Conservation (phyloP, 1,284 basidiomycete genomes). For the Irpex sp. region DNA sequence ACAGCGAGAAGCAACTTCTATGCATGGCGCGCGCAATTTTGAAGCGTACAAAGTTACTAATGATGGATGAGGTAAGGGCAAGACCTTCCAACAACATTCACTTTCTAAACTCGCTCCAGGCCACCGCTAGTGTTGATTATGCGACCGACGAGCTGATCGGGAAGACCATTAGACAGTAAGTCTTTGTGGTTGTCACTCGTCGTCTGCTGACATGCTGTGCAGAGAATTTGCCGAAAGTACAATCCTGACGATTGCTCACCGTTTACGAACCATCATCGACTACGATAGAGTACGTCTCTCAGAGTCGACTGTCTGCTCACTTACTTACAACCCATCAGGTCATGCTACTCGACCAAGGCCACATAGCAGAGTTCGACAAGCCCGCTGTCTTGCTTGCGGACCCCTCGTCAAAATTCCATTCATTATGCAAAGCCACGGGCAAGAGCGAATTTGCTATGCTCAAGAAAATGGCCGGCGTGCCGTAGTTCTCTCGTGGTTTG, state of each 20-base stretch:
- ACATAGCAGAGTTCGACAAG: conserved; percentile 80
- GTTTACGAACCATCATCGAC: conserved; percentile 62
- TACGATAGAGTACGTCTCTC: conserved; percentile 45
- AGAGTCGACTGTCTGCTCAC: no score
- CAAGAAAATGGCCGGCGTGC: conserved; percentile 58
- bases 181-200: conserved; percentile 13
- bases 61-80: conserved; percentile 76
- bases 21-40: conserved; percentile 85
- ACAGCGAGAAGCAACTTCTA: conserved; percentile 76
- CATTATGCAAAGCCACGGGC: conserved; percentile 81
- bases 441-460: conserved; percentile 75
- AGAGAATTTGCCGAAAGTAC: conserved; percentile 57
- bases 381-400: conserved; percentile 69
- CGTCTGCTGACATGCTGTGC: conserved; percentile 20
- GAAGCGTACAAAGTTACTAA: conserved; percentile 68
- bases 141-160: conserved; percentile 75
- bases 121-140: conserved; percentile 70
- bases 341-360: conserved; percentile 86
- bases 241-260: conserved; percentile 59
- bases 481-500: neutral
- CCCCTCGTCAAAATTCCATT: conserved; percentile 66
- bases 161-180: conserved; percentile 71
- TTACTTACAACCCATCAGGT: conserved; percentile 40
- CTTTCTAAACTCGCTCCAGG: conserved; percentile 30
- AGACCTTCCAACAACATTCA: neutral